phyloP scores from a whole-genome alignment of 495 filamentous ascomycete genomes.

The Chaetomidium leptoderma region DNA sequence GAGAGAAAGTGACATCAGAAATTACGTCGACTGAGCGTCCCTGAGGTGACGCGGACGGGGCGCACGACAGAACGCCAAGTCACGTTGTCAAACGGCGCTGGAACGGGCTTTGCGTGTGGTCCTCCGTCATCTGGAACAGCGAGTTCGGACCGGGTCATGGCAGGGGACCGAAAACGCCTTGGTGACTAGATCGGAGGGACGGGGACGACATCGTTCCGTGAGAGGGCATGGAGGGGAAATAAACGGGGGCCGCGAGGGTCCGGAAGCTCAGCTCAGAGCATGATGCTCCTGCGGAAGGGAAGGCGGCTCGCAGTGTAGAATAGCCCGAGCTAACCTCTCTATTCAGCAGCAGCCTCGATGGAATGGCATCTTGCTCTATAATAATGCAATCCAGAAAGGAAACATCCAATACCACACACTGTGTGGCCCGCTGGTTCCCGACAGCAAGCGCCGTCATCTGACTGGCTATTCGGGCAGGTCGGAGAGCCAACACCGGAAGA shows the following conservation, averaged over 20 bases:
- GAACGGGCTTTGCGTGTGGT: constrained; percentile 2
- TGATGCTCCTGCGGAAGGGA: too few species aligned
- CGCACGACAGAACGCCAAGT: constrained; percentile 9
- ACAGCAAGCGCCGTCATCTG: constrained; percentile 3
- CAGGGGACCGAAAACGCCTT: neutral
- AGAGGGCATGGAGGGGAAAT: too few species aligned
- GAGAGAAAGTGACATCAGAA: neutral
- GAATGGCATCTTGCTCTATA: too few species aligned
- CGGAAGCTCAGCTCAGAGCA: too few species aligned
- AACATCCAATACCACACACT: neutral
- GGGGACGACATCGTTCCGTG: too few species aligned
- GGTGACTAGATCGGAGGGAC: neutral
- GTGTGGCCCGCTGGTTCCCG: constrained; percentile 1
- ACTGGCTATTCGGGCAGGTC: neutral
- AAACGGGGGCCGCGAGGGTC: too few species aligned
- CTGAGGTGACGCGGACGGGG: constrained; percentile 3
- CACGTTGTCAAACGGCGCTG: constrained; percentile 5
- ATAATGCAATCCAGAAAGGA: neutral
- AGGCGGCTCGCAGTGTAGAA: too few species aligned
- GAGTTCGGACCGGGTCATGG: neutral
- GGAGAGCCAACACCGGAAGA: neutral
- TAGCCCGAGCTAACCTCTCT: too few species aligned
- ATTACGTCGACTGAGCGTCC: too few species aligned
- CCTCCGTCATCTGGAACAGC: constrained; percentile 4
- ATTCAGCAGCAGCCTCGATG: too few species aligned